These are phyloP conservation scores for Phaseolus lunatus DNA, from an alignment of 306 rosid species.

Conservation along the genomic window DNA sequence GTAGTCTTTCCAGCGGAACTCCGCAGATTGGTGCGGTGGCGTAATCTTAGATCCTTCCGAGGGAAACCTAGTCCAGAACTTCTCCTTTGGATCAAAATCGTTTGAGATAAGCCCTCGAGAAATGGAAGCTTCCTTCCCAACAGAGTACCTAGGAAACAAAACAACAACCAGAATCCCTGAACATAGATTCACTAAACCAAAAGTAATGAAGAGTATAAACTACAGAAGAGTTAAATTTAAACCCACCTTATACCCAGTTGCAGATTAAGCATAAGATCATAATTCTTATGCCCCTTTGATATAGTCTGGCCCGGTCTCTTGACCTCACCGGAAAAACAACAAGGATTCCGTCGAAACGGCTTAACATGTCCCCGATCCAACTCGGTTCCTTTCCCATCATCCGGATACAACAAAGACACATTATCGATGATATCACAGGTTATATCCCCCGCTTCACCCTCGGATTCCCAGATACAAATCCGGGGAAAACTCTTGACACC, in stretches of 20 bases:
- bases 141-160: conserved; percentile 64
- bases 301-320: conserved; percentile 87
- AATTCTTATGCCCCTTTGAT: conserved; percentile 89
- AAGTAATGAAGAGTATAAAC: neutral
- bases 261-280: conserved; percentile 93
- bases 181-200: neutral
- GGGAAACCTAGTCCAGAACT: conserved; percentile 98
- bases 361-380: conserved; percentile 52
- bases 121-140: conserved; percentile 88
- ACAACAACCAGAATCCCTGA: conserved; percentile 6
- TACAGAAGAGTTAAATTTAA: neutral
- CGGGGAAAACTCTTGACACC: conserved; percentile 64
- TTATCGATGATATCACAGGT: conserved; percentile 92
- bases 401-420: conserved; percentile 70
- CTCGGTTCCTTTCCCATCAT: conserved; percentile 41
- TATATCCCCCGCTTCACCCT: conserved; percentile 96
- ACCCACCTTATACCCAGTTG: conserved; percentile 89
- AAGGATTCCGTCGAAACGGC: conserved; percentile 64
- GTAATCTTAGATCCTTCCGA: conserved; percentile 87
- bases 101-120: conserved; percentile 56
- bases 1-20: conserved; percentile 97
- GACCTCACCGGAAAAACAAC: conserved; percentile 61
- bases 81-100: conserved; percentile 90
- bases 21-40: conserved; percentile 89
- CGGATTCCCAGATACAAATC: conserved; percentile 96